Base-by-base conservation (phyloP, 306 rosid species). In the Hippophae gyantsensis region DNA sequence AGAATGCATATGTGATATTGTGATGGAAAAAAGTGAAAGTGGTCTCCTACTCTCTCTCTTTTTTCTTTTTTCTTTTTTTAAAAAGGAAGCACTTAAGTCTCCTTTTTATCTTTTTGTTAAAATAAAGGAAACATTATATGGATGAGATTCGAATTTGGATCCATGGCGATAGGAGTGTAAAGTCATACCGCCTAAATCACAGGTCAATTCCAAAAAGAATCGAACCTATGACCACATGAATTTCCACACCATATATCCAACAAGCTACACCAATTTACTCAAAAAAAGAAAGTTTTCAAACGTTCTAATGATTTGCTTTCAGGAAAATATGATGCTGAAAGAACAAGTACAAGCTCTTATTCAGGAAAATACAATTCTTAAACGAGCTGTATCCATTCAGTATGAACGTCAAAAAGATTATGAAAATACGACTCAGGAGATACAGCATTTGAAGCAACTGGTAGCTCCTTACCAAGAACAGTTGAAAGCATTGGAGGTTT, bases 381-480 rank as follows among this genome's bases (percentile, higher is more conserved):
- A 89, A 73, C 82, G 89, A 14, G 95, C 92, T 27, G 81, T 89
- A 57, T 76, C 87, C 0, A 75, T 81, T 56, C 97, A 86, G 84
- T 87, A 81, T 25, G 95, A 89, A 61, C 84, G 85, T 13, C 86
- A 78, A 55, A 89, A 79, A 66, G 95, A 89, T 64, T 72, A 56
- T 11, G 92, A 83, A 69, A 83, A 80, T 18, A 75, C 79, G 58
- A 77, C 68, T 64, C 82, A 81, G 68, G 97, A 83, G 70, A 70
- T 83, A 76, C 76, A 81, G 72, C 83, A 83, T 42, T 63, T 89
- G 72, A 89, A 89, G 70, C 92, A 89, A 59, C 54, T 86, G 64
- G 85, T 83, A 50, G 62, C 82, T 6, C 95, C 79, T 57, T 83
- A 89, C 69, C 95, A 89, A 72, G 97, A 89, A 56, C 97, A 83